Base-by-base conservation (phyloP, 2,329 filamentous ascomycete species). In the Hansfordia pulvinata region DNA sequence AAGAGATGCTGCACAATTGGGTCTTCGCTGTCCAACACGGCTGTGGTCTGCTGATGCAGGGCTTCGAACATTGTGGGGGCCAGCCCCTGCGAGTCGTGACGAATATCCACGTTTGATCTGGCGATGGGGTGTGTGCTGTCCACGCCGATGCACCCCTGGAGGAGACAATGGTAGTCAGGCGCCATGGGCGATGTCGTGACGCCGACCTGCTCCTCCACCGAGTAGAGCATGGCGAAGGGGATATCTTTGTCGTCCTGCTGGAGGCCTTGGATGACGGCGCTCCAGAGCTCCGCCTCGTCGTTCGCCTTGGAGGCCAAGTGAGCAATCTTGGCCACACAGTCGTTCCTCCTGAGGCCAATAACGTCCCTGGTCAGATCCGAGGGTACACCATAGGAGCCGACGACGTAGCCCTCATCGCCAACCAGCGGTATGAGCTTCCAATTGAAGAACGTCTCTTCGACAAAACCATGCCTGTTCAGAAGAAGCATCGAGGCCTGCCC, bases 371-470 rank as follows among this genome's bases (percentile, higher is more conserved):
- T 58, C 20, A 33, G 26, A 17, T 45, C 37, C 3, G 25, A 28
- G 0, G 38, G 35, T 17, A 35, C 38, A 2, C 35, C 35, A 18
- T 43, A 43, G 4, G 35, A 39, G 2, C 36, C 42, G 19, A 31
- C 33, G 4, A 49, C 49, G 20, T 58, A 45, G 10, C 52, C 45
- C 12, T 52, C 50, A 3, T 50, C 45, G 6, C 48, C 46, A 23
- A 54, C 50, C 10, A 59, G 32, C 5, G 56, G 56, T 6, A 50
- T 45, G 13, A 57, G 49, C 12, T 51, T 57, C 54, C 53, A 58
- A n/a, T 53, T 51, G 27, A 54, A 54, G 30, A 56, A 60, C 1
- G 43, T 49, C 29, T 56, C 53, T 27, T 56, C 50, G 1, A 49
- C 28, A 26, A 49, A 49, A 2, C 49, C 52, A 18, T 52, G 28